phyloP scores from a whole-genome alignment of 257 asterid genomes.

The Echites panduratus region DNA sequence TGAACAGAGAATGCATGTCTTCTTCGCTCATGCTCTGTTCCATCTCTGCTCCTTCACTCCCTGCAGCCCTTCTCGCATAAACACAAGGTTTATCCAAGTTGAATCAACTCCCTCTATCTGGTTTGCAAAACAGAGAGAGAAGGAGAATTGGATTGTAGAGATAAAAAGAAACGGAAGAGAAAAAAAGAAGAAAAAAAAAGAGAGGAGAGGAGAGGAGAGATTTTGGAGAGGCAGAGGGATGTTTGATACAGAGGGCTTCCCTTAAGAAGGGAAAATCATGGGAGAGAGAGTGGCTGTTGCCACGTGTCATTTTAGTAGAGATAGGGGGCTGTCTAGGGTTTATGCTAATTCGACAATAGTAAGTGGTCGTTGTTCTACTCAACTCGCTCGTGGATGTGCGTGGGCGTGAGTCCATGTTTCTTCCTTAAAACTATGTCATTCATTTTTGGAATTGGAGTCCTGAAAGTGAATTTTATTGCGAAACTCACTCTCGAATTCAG shows the following conservation, averaged over 20 bases:
- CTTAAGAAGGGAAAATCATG: constrained; percentile 22
- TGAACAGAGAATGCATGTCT: neutral
- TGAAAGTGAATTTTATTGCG: neutral
- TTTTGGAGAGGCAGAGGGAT: constrained; percentile 4
- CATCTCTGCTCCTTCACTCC: neutral
- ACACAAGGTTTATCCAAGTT: neutral
- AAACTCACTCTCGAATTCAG: neutral
- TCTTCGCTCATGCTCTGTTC: constrained; percentile 3
- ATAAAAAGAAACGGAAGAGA: neutral
- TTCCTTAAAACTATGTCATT: neutral
- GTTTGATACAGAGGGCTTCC: constrained; percentile 5
- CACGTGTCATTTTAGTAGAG: constrained; percentile 49
- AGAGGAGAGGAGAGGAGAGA: neutral
- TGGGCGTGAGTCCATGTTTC: neutral
- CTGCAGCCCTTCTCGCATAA: neutral
- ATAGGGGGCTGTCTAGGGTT: constrained; percentile 43
- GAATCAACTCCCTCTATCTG: neutral
- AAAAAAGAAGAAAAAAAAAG: neutral
- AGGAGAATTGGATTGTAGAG: neutral
- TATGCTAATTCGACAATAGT: constrained; percentile 16
- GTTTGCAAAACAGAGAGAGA: neutral
- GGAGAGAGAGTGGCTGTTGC: constrained; percentile 29
- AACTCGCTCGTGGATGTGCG: neutral
- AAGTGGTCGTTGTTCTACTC: neutral
- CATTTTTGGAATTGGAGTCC: neutral